A percentile compares a stretch with the other conserved stretches of the same genome.
Conservation (phyloP, 345 rosid species). For the Litchi chinensis region DNA sequence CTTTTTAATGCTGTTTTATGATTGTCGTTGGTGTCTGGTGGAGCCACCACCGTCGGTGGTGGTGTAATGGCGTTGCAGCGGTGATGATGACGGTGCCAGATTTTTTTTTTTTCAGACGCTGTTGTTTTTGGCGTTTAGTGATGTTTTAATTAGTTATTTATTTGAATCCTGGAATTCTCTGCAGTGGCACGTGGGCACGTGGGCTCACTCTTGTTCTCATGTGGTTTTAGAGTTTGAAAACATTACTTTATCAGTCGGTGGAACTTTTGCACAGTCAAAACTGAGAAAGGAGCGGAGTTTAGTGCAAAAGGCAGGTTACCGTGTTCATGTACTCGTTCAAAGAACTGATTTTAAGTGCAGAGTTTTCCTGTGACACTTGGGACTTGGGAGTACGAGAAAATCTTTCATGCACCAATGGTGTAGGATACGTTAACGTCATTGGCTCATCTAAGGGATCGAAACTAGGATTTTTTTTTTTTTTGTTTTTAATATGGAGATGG, state of each 20-base stretch:
- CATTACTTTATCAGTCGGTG: not conserved
- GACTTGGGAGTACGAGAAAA: too few relatives aligned
- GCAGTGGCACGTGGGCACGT: slow-evolving; percentile 20
- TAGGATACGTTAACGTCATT: too few relatives aligned
- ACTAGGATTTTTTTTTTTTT: too few relatives aligned
- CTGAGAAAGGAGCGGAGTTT: too few relatives aligned
- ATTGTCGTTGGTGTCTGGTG: not conserved
- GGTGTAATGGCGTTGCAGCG: not conserved
- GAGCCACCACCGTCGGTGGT: slow-evolving; percentile 16
- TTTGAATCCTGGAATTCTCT: slow-evolving; percentile 7
- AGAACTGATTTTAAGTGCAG: too few relatives aligned
- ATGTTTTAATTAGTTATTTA: too few relatives aligned
- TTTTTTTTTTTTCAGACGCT: not conserved
- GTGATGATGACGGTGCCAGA: not conserved
- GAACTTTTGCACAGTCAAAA: not conserved
- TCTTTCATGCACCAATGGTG: too few relatives aligned
- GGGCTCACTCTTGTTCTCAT: not conserved
- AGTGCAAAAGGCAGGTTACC: too few relatives aligned
- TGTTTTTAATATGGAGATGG: too few relatives aligned
- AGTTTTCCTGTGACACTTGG: too few relatives aligned
- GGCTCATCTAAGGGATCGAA: too few relatives aligned
- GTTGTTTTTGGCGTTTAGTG: not conserved
- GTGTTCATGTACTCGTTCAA: too few relatives aligned
- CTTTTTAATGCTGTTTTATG: not conserved
- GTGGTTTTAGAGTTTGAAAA: not conserved